These are phyloP conservation scores for Patellifolia procumbens DNA, from an alignment of 179 eudicot genomes.

Conservation along the genomic window DNA sequence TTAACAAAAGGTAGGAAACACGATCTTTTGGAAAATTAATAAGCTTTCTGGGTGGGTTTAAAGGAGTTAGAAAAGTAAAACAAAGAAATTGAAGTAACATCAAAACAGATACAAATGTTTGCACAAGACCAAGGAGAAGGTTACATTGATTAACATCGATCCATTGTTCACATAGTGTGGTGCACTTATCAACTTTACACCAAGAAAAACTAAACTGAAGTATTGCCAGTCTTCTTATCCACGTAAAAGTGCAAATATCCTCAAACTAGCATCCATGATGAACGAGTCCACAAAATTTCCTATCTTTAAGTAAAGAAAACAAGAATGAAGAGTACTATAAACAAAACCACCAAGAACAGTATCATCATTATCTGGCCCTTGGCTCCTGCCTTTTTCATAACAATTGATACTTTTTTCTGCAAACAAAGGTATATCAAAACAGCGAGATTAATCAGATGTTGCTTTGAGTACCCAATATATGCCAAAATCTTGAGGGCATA, in stretches of 20 bases:
- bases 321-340: slow-evolving; percentile 66
- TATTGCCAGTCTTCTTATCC: not conserved
- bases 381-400: slow-evolving; percentile 92
- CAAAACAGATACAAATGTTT: too few species aligned
- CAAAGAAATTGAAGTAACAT: too few species aligned
- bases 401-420: slow-evolving; percentile 89
- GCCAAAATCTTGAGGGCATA: not conserved
- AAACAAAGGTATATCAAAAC: not conserved
- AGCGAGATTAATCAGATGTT: not conserved
- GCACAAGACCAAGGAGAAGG: too few species aligned
- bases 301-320: slow-evolving; percentile 64
- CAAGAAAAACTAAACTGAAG: not conserved
- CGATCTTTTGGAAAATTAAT: too few species aligned
- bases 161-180: too few species aligned
- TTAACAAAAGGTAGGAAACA: too few species aligned
- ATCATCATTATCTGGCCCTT: slow-evolving; percentile 95
- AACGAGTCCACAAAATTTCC: not conserved
- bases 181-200: too few species aligned
- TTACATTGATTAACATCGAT: too few species aligned
- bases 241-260: slow-evolving; percentile 4
- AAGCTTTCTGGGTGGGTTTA: too few species aligned
- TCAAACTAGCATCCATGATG: not conserved
- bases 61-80: too few species aligned
- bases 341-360: slow-evolving; percentile 61
- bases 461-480: not conserved